These are phyloP conservation scores for Penicillium nucicola DNA, from an alignment of 495 filamentous ascomycete genomes.

Conservation along the genomic window DNA sequence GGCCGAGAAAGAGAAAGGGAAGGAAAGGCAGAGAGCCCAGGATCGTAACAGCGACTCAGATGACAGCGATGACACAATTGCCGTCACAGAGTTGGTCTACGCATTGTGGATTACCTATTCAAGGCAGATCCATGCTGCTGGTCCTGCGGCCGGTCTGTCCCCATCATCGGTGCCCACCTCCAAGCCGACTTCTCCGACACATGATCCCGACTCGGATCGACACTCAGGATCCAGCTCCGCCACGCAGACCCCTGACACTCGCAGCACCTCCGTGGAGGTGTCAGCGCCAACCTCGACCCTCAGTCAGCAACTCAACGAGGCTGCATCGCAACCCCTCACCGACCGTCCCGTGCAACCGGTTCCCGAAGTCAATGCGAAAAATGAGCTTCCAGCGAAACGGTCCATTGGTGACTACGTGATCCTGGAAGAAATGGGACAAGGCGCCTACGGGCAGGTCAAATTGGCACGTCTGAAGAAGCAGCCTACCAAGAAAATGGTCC, in stretches of 20 bases:
- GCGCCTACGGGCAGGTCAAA: conserved; percentile 97
- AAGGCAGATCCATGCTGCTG: conserved; percentile 77
- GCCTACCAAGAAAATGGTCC: conserved; percentile 74
- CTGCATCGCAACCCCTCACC: conserved; percentile 52
- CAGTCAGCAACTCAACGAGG: conserved; percentile 72
- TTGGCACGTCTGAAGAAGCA: conserved; percentile 83
- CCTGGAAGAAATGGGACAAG: conserved; percentile 97
- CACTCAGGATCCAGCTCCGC: background rate
- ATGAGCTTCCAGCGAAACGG: conserved; percentile 58
- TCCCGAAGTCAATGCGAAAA: conserved; percentile 32
- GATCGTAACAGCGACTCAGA: conserved; percentile 31
- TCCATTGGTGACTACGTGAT: conserved; percentile 87
- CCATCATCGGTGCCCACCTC: conserved; percentile 26
- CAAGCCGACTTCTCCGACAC: conserved; percentile 15
- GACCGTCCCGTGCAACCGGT: conserved; percentile 45
- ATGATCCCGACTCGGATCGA: conserved; percentile 3
- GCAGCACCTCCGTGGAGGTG: conserved; percentile 26
- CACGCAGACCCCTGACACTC: conserved; percentile 3
- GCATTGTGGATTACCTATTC: conserved; percentile 98
- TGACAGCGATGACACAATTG: conserved; percentile 36
- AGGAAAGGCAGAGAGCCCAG: conserved; percentile 15
- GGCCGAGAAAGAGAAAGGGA: conserved; percentile 19
- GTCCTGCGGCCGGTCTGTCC: conserved; percentile 50
- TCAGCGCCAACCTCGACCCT: conserved; percentile 62
- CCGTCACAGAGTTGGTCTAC: conserved; percentile 78